A percentile compares a stretch with the other conserved stretches of the same genome.
phyloP scores from a whole-genome alignment of 768 basidiomycete species.

The Hypsizygus marmoreus region DNA sequence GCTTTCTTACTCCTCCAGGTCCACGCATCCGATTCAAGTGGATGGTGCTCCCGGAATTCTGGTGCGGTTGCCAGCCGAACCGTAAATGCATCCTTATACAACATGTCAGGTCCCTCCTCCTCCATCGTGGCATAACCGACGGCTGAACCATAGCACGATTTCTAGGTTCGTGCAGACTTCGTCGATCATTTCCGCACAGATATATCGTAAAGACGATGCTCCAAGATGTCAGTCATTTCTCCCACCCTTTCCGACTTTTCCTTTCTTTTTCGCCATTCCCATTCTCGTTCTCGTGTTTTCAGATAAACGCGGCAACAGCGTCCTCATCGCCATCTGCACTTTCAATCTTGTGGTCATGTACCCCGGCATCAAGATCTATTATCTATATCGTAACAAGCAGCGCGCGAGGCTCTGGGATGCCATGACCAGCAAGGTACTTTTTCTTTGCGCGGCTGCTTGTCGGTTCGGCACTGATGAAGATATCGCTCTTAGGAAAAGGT shows the following conservation, averaged over 20 bases:
- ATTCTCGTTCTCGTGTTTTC: too few species aligned
- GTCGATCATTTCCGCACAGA: slow-evolving; percentile 49
- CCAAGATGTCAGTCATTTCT: slow-evolving; percentile 47
- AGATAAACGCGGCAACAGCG: slow-evolving; percentile 61
- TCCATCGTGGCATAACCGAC: too few species aligned
- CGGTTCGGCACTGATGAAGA: background rate
- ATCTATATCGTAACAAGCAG: slow-evolving; percentile 58
- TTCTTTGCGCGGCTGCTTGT: background rate
- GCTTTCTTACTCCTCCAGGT: too few species aligned
- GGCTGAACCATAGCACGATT: too few species aligned
- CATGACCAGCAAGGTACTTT: slow-evolving; percentile 54
- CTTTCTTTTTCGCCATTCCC: background rate
- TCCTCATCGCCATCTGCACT: slow-evolving; percentile 52
- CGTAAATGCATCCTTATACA: slow-evolving; percentile 60
- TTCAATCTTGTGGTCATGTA: slow-evolving; percentile 58
- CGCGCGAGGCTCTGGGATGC: slow-evolving; percentile 57
- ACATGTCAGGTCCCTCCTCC: too few species aligned
- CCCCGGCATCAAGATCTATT: slow-evolving; percentile 54
- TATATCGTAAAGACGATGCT: slow-evolving; percentile 60
- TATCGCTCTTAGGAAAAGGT: slow-evolving; percentile 54
- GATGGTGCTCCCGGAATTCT: slow-evolving; percentile 61
- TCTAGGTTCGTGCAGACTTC: slow-evolving; percentile 49
- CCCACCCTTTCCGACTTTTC: too few species aligned
- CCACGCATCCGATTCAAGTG: slow-evolving; percentile 55
- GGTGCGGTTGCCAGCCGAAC: slow-evolving; percentile 62